Percentiles rank a stretch among this genome's conserved stretches.
Conservation (phyloP, 164 flowering plant species). For the Liriodendron chinense region DNA sequence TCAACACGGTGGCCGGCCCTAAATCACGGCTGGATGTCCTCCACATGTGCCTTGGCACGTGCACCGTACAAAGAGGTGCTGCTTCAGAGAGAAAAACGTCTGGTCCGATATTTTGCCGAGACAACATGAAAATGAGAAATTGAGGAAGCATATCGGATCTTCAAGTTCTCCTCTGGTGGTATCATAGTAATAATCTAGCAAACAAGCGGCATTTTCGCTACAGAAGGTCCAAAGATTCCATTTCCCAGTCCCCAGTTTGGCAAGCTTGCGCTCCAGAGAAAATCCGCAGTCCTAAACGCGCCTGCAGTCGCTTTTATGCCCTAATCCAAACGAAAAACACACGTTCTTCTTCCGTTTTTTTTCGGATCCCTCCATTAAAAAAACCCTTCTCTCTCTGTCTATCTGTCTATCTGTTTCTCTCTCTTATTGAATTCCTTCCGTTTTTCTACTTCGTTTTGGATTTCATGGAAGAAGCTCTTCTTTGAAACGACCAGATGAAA, state of each 20-base stretch:
- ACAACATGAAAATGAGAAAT: too few species aligned
- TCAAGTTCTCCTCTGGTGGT: not conserved
- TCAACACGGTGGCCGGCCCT: too few species aligned
- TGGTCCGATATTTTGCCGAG: too few species aligned
- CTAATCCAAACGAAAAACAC: not conserved
- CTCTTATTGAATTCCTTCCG: not conserved
- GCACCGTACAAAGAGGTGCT: too few species aligned
- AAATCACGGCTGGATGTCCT: too few species aligned
- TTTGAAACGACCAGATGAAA: not conserved
- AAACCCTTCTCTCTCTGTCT: not conserved
- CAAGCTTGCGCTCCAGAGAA: not conserved
- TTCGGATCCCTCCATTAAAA: not conserved
- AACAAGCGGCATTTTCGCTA: not conserved
- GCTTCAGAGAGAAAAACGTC: too few species aligned
- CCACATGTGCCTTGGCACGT: too few species aligned
- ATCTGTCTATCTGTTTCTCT: constrained; percentile 1
- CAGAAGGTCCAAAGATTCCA: constrained; percentile 15
- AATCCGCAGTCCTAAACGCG: not conserved
- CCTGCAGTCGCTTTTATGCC: not conserved
- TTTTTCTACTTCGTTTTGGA: not conserved
- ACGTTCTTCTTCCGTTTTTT: not conserved
- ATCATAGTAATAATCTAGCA: not conserved
- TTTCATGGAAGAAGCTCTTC: not conserved
- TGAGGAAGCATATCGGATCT: too few species aligned
- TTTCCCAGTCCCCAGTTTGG: not conserved